These are phyloP conservation scores for Parachlorella kessleri DNA, from an alignment of 139 green algal genomes.

Conservation along the genomic window DNA sequence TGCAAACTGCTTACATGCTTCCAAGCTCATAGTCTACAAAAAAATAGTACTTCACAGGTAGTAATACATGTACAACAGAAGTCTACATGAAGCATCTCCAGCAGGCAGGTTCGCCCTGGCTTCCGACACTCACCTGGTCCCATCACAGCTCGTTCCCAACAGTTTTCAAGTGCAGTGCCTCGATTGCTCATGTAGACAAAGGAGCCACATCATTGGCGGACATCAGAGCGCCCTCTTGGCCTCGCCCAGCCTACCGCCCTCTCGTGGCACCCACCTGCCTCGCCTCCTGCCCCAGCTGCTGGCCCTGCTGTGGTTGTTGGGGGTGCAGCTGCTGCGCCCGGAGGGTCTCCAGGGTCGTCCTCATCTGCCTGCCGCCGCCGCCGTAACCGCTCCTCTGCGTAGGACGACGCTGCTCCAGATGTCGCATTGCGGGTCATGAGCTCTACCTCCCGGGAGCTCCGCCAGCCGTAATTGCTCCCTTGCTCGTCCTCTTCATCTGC, in stretches of 20 bases:
- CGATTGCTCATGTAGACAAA: too few relatives aligned
- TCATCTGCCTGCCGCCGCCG: constrained; percentile 4
- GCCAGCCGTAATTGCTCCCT: background rate
- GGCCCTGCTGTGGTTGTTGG: constrained; percentile 15
- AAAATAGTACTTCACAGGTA: too few relatives aligned
- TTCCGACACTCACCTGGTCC: too few relatives aligned
- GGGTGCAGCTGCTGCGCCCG: constrained; percentile 9
- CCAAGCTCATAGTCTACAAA: too few relatives aligned
- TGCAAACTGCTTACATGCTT: too few relatives aligned
- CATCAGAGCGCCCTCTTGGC: too few relatives aligned
- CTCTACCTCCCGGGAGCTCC: constrained; percentile 36
- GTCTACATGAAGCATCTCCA: too few relatives aligned
- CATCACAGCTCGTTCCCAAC: too few relatives aligned
- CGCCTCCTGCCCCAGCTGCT: constrained; percentile 12
- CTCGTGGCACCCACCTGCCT: background rate
- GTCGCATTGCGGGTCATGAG: constrained; percentile 33
- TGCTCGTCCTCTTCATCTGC: background rate
- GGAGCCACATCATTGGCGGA: too few relatives aligned
- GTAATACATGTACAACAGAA: too few relatives aligned
- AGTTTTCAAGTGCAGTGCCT: too few relatives aligned
- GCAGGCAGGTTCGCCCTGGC: too few relatives aligned
- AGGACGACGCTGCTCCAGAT: background rate
- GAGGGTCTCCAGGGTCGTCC: background rate
- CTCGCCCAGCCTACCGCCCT: background rate
- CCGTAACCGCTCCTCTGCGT: constrained; percentile 23